Percentiles rank a stretch among this genome's conserved stretches.
Conservation (phyloP, 495 filamentous ascomycete genomes). For the Hypoxylon trugodes region DNA sequence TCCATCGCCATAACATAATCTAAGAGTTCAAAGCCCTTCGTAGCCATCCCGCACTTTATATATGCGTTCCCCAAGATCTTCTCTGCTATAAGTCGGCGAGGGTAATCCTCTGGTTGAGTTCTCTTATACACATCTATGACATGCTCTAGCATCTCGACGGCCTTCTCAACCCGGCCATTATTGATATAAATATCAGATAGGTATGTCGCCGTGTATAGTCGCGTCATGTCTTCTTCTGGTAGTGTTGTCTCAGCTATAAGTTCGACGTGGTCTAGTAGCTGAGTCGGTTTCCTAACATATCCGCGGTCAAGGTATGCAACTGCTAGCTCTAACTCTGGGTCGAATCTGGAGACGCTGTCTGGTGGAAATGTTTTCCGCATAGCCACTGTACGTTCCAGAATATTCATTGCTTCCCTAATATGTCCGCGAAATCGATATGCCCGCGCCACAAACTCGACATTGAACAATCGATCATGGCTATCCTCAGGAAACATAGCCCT, state of each 20-base stretch:
- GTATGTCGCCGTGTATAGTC: too few relatives aligned
- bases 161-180: background rate
- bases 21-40: background rate
- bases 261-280: too few relatives aligned
- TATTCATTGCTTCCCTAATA: too few relatives aligned
- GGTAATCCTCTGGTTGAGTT: background rate
- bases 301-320: too few relatives aligned
- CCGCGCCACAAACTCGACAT: too few relatives aligned
- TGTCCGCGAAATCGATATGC: too few relatives aligned
- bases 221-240: too few relatives aligned
- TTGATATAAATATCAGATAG: background rate
- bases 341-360: too few relatives aligned
- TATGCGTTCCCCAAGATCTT: background rate
- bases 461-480: background rate
- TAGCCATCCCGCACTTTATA: background rate
- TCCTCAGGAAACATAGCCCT: background rate
- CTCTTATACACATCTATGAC: background rate
- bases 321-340: background rate
- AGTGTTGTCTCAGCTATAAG: too few relatives aligned
- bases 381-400: too few relatives aligned
- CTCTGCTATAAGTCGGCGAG: background rate
- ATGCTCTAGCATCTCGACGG: background rate
- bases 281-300: too few relatives aligned
- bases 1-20: constrained; percentile 42
- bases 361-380: too few relatives aligned